These are phyloP conservation scores for Simmondsia chinensis DNA, from an alignment of 148 eudicot genomes.

Conservation along the genomic window DNA sequence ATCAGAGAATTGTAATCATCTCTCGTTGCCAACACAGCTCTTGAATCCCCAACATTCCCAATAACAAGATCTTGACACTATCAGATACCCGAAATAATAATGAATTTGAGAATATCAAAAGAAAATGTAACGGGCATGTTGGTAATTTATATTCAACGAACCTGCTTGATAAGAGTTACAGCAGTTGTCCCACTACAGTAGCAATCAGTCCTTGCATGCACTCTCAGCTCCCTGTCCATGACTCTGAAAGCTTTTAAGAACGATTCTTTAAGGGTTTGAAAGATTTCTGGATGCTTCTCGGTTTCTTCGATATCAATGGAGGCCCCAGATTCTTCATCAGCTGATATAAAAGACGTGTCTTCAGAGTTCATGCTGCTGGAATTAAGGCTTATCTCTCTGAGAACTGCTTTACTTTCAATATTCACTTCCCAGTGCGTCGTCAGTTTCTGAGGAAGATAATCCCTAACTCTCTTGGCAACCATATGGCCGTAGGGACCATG, in stretches of 20 bases:
- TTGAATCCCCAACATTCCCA: conserved; percentile 90
- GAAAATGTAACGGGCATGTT: too few species aligned
- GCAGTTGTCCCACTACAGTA: conserved; percentile 99
- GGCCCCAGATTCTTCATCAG: conserved; percentile 41
- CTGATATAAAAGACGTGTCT: conserved; percentile 40
- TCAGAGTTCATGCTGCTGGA: conserved; percentile 48
- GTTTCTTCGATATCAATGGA: conserved; percentile 37
- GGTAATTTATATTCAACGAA: conserved; percentile 17
- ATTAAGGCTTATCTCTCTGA: conserved; percentile 49
- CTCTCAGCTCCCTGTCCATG: conserved; percentile 85
- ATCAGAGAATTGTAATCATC: conserved; percentile 43
- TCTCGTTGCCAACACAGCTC: conserved; percentile 86
- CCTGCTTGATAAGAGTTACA: conserved; percentile 87
- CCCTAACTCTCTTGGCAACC: conserved; percentile 91
- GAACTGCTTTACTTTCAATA: conserved; percentile 50
- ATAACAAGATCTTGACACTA: conserved; percentile 84
- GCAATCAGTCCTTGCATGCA: conserved; percentile 59
- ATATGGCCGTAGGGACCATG: conserved; percentile 95
- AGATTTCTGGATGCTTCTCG: conserved; percentile 49
- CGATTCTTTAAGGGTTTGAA: conserved; percentile 60
- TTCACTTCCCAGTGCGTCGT: conserved; percentile 75
- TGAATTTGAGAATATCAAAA: background rate
- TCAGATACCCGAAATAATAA: too few species aligned
- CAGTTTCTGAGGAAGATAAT: conserved; percentile 77
- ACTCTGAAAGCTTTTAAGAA: conserved; percentile 83